Evolutionary conservation across 441 rosid genomes (phyloP).

Genomic region (Macaranga tanarius): DNA sequence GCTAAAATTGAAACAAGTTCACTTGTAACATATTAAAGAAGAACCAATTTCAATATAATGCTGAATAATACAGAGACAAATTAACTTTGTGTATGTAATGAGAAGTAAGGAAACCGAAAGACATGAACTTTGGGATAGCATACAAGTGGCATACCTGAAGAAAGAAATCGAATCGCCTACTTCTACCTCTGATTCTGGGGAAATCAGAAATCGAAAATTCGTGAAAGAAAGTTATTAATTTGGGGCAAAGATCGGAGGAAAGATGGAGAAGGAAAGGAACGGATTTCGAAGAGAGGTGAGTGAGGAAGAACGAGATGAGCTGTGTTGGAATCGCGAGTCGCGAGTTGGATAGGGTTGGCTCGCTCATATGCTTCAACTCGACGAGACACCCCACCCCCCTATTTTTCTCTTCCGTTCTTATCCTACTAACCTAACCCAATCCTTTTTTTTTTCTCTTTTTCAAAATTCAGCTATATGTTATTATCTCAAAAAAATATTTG

Average conservation of each 20-base stretch:
- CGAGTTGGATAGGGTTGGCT: constrained; percentile 7
- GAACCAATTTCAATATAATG: neutral
- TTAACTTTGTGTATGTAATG: neutral
- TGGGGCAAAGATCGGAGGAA: constrained; percentile 4
- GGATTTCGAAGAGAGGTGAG: neutral
- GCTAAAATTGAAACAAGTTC: too few relatives aligned
- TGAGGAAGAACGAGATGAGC: constrained; percentile 14
- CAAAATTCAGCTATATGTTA: too few relatives aligned
- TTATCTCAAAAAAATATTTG: too few relatives aligned
- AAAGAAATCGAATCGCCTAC: constrained; percentile 4
- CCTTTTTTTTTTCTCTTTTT: neutral
- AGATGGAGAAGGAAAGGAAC: neutral
- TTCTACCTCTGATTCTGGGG: too few relatives aligned
- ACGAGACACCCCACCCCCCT: too few relatives aligned
- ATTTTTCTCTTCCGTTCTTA: neutral
- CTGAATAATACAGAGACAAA: constrained; percentile 1
- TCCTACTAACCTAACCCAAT: neutral
- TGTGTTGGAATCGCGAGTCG: constrained; percentile 27
- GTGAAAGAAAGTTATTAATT: neutral
- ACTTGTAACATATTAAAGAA: neutral
- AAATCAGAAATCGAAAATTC: neutral
- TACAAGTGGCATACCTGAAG: constrained; percentile 17
- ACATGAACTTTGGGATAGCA: neutral
- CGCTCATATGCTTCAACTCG: constrained; percentile 16
- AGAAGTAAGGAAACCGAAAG: neutral